Conservation (phyloP, 2,329 filamentous ascomycete genomes). For the Tolypocladium pustulatum region DNA sequence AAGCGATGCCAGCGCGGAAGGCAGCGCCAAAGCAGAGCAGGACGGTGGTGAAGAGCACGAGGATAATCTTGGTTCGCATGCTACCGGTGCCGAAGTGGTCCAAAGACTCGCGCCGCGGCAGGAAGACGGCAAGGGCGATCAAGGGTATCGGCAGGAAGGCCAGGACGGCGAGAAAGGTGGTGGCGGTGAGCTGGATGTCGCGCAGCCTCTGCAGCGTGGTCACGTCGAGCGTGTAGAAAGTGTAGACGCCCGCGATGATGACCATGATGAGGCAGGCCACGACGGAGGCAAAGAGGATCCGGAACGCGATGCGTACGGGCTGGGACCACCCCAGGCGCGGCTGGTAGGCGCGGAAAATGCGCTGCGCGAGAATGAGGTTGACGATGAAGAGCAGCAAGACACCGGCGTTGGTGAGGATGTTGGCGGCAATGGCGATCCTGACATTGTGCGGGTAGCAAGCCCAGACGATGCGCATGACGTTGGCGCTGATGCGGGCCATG, state of each 20-base stretch:
- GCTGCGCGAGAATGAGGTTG: conserved; percentile 68
- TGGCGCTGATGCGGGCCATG: conserved; percentile 41
- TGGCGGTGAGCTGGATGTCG: conserved; percentile 53
- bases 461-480: conserved; percentile 43
- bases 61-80: conserved; percentile 53
- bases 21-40: conserved; percentile 59
- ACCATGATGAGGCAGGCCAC: conserved; percentile 51
- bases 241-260: conserved; percentile 53
- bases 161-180: conserved; percentile 48
- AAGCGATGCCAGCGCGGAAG: conserved; percentile 55
- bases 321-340: conserved; percentile 60
- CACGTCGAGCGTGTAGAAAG: conserved; percentile 53
- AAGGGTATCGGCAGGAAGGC: conserved; percentile 55
- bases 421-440: conserved; percentile 44
- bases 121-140: conserved; percentile 37
- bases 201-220: conserved; percentile 41
- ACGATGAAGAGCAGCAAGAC: conserved; percentile 66
- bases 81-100: conserved; percentile 50
- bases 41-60: conserved; percentile 47
- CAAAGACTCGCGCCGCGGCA: conserved; percentile 32
- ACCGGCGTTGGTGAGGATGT: conserved; percentile 63
- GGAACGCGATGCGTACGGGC: conserved; percentile 40
- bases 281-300: conserved; percentile 47
- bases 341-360: conserved; percentile 63
- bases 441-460: conserved; percentile 28